These are phyloP conservation scores for Termitomyces sp. DNA, from an alignment of 768 basidiomycete species.

Conservation along the genomic window DNA sequence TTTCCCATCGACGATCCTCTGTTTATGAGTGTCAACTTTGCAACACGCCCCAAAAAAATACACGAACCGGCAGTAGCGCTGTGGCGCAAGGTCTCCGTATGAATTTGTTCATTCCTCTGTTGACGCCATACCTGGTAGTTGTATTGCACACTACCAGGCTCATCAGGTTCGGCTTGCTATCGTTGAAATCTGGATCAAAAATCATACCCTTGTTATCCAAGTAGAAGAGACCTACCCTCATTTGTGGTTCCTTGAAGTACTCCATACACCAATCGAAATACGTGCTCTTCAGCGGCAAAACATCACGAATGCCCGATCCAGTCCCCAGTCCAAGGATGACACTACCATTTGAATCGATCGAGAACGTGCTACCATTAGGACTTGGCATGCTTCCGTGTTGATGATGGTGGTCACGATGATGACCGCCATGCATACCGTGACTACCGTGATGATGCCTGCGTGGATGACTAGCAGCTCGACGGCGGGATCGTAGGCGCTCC, in stretches of 20 bases:
- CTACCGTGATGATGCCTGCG: constrained; percentile 32
- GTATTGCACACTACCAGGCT: constrained; percentile 90
- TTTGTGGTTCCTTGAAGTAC: constrained; percentile 98
- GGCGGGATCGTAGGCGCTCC: constrained; percentile 77
- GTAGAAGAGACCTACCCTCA: constrained; percentile 63
- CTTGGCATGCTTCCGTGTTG: constrained; percentile 48
- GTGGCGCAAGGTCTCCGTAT: constrained; percentile 63
- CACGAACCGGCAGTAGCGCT: constrained; percentile 69
- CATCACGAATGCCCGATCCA: constrained; percentile 75
- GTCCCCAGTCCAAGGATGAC: constrained; percentile 77
- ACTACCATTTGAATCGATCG: constrained; percentile 64
- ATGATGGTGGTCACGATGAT: constrained; percentile 17
- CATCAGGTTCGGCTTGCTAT: constrained; percentile 91
- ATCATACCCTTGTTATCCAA: constrained; percentile 8
- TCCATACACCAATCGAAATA: constrained; percentile 97
- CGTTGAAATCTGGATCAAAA: constrained; percentile 3
- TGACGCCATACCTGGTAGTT: constrained; percentile 96
- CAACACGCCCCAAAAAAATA: background rate
- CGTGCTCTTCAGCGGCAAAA: constrained; percentile 83
- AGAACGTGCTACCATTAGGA: constrained; percentile 73
- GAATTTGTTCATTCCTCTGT: constrained; percentile 79
- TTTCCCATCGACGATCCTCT: constrained; percentile 71
- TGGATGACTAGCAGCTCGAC: constrained; percentile 36
- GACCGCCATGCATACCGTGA: background rate
- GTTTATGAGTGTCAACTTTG: background rate